Percentiles rank a stretch among this genome's conserved stretches.
phyloP scores from a whole-genome alignment of 768 basidiomycete species.

The Hygrophorus pudorinus region DNA sequence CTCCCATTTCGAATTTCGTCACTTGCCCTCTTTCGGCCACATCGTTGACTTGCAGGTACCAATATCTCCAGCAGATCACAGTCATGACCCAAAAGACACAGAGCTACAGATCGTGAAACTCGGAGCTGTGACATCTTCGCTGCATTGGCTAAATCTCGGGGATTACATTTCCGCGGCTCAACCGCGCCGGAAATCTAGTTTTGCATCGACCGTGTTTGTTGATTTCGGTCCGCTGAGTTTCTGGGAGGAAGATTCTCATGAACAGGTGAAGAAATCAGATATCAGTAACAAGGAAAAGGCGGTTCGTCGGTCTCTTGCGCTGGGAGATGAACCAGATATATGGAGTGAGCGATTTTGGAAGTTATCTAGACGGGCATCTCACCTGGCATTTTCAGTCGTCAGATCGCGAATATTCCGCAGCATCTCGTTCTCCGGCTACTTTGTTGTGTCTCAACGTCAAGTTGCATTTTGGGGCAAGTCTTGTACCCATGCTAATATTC shows the following conservation, averaged over 20 bases:
- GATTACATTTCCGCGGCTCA: conserved; percentile 20
- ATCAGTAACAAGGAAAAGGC: conserved; percentile 18
- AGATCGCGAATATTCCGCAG: conserved; percentile 25
- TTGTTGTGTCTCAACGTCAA: conserved; percentile 29
- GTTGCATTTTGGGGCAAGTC: conserved; percentile 40
- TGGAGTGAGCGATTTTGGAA: conserved; percentile 24
- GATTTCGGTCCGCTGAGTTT: conserved; percentile 34
- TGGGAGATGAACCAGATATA: conserved; percentile 21
- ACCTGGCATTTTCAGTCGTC: conserved; percentile 17
- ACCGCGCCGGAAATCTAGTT: conserved; percentile 8
- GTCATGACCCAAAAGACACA: too few relatives aligned
- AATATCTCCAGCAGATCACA: too few relatives aligned
- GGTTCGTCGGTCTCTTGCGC: conserved; percentile 21
- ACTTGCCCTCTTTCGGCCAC: conserved; percentile 19
- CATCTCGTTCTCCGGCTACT: conserved; percentile 28
- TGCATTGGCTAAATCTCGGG: conserved; percentile 19
- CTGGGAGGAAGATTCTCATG: conserved; percentile 12
- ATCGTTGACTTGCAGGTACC: too few relatives aligned
- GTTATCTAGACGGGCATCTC: neutral
- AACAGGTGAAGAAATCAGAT: conserved; percentile 7
- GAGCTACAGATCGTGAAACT: conserved; percentile 22
- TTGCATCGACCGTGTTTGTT: conserved; percentile 23
- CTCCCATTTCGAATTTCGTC: conserved; percentile 13
- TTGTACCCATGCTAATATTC: conserved; percentile 24
- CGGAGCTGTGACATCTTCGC: conserved; percentile 16